Conservation (phyloP, 1,139 yeast species). For the Meyerozyma sp. region DNA sequence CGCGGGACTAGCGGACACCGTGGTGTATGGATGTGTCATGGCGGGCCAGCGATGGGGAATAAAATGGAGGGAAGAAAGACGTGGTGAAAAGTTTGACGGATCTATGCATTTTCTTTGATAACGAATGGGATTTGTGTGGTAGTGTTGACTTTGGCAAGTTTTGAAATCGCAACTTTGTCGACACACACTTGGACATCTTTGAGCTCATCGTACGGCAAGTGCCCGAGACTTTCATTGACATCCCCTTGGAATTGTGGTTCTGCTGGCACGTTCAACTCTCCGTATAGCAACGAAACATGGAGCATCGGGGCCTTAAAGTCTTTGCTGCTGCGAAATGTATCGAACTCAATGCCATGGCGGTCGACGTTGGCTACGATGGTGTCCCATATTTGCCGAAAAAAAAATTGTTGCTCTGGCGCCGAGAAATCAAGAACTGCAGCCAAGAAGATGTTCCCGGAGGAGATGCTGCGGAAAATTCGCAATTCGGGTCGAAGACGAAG, state of each 20-base stretch:
- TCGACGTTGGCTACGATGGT: conserved; percentile 5
- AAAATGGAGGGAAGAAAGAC: background rate
- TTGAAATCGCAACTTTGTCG: background rate
- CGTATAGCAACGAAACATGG: conserved; percentile 9
- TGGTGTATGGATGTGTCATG: background rate
- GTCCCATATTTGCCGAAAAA: conserved; percentile 6
- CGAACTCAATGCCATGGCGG: conserved; percentile 4
- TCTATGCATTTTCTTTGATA: background rate
- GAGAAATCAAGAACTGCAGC: conserved; percentile 7
- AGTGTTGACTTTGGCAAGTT: background rate
- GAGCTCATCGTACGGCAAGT: conserved; percentile 1
- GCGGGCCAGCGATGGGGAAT: background rate
- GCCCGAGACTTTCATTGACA: conserved; percentile 3
- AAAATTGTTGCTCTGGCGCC: background rate
- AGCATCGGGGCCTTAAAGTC: background rate
- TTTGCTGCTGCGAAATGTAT: background rate
- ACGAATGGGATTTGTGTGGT: background rate
- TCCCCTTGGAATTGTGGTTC: conserved; percentile 4
- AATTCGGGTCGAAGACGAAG: conserved; percentile 7
- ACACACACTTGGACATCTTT: conserved; percentile 4
- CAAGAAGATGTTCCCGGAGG: conserved; percentile 6
- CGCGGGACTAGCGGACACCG: background rate
- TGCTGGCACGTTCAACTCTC: conserved; percentile 2
- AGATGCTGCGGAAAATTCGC: conserved; percentile 3
- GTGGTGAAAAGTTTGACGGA: background rate